These are phyloP conservation scores for Cordyceps cateniannulata DNA, from an alignment of 2,329 filamentous ascomycete species.

Conservation along the genomic window DNA sequence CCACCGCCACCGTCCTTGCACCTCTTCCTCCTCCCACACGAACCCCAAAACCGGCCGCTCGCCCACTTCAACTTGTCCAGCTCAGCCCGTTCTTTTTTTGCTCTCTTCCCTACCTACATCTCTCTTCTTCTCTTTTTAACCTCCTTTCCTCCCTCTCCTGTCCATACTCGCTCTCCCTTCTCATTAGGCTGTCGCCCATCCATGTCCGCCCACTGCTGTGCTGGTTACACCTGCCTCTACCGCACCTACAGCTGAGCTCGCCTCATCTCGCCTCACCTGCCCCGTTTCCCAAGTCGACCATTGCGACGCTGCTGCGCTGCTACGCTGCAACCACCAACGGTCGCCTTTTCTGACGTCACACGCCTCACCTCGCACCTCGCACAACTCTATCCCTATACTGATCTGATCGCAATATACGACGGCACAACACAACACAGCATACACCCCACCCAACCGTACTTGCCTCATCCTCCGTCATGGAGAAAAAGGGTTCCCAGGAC, in stretches of 20 bases:
- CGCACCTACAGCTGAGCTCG: constrained; percentile 9
- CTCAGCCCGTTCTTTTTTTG: not conserved
- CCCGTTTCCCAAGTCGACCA: not conserved
- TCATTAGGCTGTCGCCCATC: not conserved
- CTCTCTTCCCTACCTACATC: not conserved
- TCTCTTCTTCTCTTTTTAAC: not conserved
- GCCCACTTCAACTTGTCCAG: not conserved
- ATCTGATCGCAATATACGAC: not conserved
- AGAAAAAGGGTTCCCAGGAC: constrained; percentile 15
- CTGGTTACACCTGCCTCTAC: constrained; percentile 3
- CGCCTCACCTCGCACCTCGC: not conserved
- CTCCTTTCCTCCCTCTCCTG: not conserved
- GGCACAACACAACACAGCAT: not conserved
- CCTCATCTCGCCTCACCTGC: not conserved
- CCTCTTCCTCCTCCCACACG: not conserved
- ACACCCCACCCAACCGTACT: not conserved
- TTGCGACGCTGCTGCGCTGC: not conserved
- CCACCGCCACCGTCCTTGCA: not conserved
- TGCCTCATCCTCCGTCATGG: constrained; percentile 13
- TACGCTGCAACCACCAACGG: not conserved
- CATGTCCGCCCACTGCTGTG: constrained; percentile 11
- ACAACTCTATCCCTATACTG: not conserved
- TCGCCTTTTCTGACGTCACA: constrained; percentile 3
- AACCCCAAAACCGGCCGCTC: constrained; percentile 4
- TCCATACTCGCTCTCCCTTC: not conserved